These are phyloP conservation scores for Silybum marianum DNA, from an alignment of 129 eudicot species.

Conservation along the genomic window DNA sequence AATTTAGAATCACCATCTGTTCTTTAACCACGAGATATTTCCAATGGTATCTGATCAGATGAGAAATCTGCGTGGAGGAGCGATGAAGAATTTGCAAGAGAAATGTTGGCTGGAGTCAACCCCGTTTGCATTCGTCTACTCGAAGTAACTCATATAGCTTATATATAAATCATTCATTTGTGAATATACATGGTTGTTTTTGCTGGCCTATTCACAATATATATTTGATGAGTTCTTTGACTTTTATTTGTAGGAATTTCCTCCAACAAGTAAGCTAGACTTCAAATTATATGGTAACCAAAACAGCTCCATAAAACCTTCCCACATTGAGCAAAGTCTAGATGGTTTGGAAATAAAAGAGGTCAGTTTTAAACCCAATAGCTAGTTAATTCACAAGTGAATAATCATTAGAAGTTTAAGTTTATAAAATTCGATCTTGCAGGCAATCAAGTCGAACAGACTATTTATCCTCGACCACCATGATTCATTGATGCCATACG, in stretches of 20 bases:
- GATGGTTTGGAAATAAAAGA: constrained; percentile 49
- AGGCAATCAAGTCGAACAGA: constrained; percentile 47
- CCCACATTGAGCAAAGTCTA: constrained; percentile 32
- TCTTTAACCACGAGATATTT: not conserved
- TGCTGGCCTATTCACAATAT: not conserved
- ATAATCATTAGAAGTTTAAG: not conserved
- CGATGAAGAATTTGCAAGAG: constrained; percentile 34
- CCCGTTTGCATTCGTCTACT: constrained; percentile 27
- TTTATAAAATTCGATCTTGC: not conserved
- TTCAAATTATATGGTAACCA: constrained; percentile 45
- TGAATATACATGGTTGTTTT: not conserved
- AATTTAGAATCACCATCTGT: not conserved
- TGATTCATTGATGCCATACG: constrained; percentile 51
- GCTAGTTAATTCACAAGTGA: not conserved
- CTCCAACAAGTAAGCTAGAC: constrained; percentile 59
- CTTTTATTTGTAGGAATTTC: constrained; percentile 51
- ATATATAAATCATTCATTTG: no score
- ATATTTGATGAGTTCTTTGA: not conserved
- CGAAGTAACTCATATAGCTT: constrained; percentile 2
- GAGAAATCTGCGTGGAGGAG: constrained; percentile 69
- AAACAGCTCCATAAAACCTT: constrained; percentile 36
- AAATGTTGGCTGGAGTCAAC: constrained; percentile 22
- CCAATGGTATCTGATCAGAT: constrained; percentile 25
- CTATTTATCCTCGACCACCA: constrained; percentile 57
- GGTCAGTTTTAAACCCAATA: constrained; percentile 23